Conservation (phyloP, 2,329 filamentous ascomycete species). For the Fusarium cicatricum region DNA sequence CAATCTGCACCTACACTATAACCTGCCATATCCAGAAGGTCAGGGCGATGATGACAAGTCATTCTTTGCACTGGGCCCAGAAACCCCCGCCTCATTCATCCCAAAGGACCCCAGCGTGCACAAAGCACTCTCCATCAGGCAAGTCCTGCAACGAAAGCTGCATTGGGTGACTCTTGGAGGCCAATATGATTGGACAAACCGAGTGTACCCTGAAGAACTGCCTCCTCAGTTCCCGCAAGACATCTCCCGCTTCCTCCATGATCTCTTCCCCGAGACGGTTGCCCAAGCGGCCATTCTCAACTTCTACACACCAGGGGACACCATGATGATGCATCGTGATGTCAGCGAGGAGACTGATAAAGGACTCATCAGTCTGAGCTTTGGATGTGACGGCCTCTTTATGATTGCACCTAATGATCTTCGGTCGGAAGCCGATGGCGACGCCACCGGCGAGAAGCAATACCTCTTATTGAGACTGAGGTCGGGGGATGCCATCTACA, state of each 20-base stretch:
- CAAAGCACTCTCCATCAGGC: constrained; percentile 72
- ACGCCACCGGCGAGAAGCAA: constrained; percentile 49
- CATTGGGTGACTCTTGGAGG: constrained; percentile 96
- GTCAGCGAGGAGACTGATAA: constrained; percentile 85
- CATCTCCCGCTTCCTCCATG: constrained; percentile 71
- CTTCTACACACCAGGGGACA: constrained; percentile 89
- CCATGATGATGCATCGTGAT: constrained; percentile 90
- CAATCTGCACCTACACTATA: constrained; percentile 87
- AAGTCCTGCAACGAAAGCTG: constrained; percentile 79
- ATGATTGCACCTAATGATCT: constrained; percentile 72
- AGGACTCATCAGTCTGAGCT: constrained; percentile 83
- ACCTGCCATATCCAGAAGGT: constrained; percentile 65
- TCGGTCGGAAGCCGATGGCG: constrained; percentile 20
- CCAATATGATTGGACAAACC: constrained; percentile 95
- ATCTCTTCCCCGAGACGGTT: constrained; percentile 77
- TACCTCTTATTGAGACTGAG: constrained; percentile 72
- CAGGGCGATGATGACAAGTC: constrained; percentile 48
- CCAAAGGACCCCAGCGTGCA: constrained; percentile 80
- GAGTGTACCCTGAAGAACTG: constrained; percentile 74
- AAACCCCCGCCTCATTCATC: constrained; percentile 61
- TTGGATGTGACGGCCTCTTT: constrained; percentile 92
- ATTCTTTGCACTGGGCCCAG: constrained; percentile 62
- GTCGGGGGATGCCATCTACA: constrained; percentile 90
- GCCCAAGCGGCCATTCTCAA: constrained; percentile 95
- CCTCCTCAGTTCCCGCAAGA: constrained; percentile 80